These are phyloP conservation scores for Metschnikowia baotianmanensis DNA, from an alignment of 805 yeast species.

Conservation along the genomic window DNA sequence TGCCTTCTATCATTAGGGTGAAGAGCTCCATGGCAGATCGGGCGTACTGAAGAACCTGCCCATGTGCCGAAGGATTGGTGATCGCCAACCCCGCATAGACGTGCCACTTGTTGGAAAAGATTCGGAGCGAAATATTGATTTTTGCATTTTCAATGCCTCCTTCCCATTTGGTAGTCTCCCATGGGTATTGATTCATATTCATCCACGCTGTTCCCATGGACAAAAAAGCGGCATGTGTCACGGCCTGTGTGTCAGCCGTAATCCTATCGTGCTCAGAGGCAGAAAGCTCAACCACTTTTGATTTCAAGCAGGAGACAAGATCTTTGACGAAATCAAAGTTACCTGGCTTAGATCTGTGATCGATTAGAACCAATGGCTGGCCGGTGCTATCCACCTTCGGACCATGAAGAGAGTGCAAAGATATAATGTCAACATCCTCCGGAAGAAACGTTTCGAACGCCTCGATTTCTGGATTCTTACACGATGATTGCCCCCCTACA, in stretches of 20 bases:
- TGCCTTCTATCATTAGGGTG: slow-evolving; percentile 75
- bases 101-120: slow-evolving; percentile 94
- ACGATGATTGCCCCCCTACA: slow-evolving; percentile 98
- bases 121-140: slow-evolving; percentile 86
- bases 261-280: slow-evolving; percentile 92
- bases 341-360: slow-evolving; percentile 61
- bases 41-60: slow-evolving; percentile 87
- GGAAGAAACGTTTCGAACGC: slow-evolving; percentile 83
- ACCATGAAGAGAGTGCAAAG: slow-evolving; percentile 92
- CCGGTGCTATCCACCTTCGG: slow-evolving; percentile 87
- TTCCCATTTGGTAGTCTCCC: slow-evolving; percentile 82
- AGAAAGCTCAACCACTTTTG: slow-evolving; percentile 71
- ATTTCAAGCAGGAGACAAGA: slow-evolving; percentile 68
- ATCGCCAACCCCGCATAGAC: slow-evolving; percentile 97
- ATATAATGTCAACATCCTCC: slow-evolving; percentile 73
- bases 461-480: slow-evolving; percentile 84
- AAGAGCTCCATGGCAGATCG: slow-evolving; percentile 79
- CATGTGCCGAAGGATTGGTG: slow-evolving; percentile 91
- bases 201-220: slow-evolving; percentile 98
- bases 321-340: slow-evolving; percentile 60
- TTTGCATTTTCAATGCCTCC: slow-evolving; percentile 97
- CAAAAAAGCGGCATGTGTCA: slow-evolving; percentile 94
- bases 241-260: slow-evolving; percentile 98
- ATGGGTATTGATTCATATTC: slow-evolving; percentile 77
- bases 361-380: slow-evolving; percentile 86